Conservation (phyloP, 2,329 filamentous ascomycete genomes). For the Colletotrichum navitas region DNA sequence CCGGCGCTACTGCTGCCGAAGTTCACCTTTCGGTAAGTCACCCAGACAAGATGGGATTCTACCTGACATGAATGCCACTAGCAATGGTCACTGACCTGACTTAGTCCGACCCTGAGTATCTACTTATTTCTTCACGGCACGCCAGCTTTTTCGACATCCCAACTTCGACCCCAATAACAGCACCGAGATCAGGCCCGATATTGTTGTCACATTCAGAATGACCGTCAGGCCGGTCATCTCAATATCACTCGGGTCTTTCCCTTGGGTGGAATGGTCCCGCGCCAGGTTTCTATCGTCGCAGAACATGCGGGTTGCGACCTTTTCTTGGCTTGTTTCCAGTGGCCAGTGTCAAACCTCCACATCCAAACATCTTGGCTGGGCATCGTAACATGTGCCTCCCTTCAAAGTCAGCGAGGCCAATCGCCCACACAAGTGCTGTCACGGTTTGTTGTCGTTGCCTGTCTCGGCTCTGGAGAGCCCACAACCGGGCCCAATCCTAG, state of each 20-base stretch:
- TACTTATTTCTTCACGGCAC: constrained; percentile 76
- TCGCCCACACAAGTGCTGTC: constrained; percentile 3
- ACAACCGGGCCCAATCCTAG: not conserved
- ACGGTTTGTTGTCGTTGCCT: not conserved
- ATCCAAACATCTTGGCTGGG: not conserved
- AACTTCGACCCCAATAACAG: constrained; percentile 54
- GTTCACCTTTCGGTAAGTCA: constrained; percentile 67
- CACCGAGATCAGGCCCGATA: constrained; percentile 66
- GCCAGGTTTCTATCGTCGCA: constrained; percentile 66
- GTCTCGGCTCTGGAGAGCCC: not conserved
- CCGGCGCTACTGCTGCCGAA: constrained; percentile 17
- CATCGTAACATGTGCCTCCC: not conserved
- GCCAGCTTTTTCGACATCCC: constrained; percentile 65
- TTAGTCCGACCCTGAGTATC: constrained; percentile 69
- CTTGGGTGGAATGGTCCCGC: constrained; percentile 71
- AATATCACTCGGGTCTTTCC: constrained; percentile 67
- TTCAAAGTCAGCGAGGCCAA: not conserved
- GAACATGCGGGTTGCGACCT: not conserved
- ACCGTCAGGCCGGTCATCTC: constrained; percentile 65
- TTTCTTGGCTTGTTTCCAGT: not conserved
- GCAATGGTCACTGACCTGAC: not conserved
- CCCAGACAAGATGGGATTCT: too few relatives aligned
- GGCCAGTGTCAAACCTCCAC: constrained; percentile 3
- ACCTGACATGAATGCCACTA: too few relatives aligned
- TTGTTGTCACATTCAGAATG: constrained; percentile 71